These are phyloP conservation scores for Solanum verrucosum DNA, from an alignment of 257 asterid species.

Conservation along the genomic window DNA sequence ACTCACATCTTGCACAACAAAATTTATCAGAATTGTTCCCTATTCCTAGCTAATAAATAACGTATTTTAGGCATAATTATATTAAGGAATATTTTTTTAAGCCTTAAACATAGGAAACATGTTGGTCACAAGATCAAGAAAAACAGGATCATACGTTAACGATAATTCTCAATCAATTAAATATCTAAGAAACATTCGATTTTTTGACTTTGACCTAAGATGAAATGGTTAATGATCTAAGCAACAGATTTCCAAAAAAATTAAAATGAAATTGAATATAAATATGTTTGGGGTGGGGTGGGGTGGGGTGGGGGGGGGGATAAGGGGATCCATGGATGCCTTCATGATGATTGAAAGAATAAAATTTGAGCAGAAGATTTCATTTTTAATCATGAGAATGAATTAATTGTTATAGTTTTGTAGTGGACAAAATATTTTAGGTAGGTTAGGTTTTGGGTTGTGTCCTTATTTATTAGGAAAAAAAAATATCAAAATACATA, in stretches of 20 bases:
- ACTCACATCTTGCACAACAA: not conserved
- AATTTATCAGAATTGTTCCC: not conserved
- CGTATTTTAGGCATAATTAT: not conserved
- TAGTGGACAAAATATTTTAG: not conserved
- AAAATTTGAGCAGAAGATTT: not conserved
- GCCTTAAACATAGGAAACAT: slow-evolving; percentile 3
- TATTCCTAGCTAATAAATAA: not conserved
- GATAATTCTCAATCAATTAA: not conserved
- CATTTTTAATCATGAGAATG: not conserved
- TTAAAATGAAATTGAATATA: not conserved
- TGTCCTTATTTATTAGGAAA: not conserved
- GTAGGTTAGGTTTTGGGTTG: not conserved
- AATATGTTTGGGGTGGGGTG: not conserved
- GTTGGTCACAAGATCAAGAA: not conserved
- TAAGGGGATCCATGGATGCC: too few species aligned
- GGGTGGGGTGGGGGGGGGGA: too few species aligned
- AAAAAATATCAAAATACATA: too few species aligned
- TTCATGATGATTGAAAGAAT: not conserved
- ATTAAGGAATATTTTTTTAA: not conserved
- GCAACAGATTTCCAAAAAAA: too few species aligned
- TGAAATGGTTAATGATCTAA: not conserved
- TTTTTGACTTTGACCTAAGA: not conserved
- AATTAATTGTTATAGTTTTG: not conserved
- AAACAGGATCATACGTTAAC: not conserved
- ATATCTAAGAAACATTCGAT: not conserved